Evolutionary conservation across 2,329 filamentous ascomycete genomes (phyloP), one percentile per base, ranked within the genome.

Genomic region (Onygenales sp.): DNA sequence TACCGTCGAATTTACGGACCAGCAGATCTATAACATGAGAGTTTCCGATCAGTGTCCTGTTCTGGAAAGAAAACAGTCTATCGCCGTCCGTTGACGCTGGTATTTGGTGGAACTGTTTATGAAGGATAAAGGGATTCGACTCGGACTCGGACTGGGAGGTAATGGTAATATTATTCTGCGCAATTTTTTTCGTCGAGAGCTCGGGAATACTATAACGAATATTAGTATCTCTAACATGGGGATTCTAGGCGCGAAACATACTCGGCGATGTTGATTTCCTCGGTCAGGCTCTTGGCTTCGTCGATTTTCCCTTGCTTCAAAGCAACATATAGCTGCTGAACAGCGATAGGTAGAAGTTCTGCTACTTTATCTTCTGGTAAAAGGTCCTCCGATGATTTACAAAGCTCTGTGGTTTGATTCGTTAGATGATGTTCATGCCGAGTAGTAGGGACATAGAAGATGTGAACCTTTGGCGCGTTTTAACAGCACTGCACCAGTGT

Each of bases 241-340:
- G 33, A 4, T 27, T 6, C 33, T n/a, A 59, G 6, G 10, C 36
- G 43, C 17, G n/a, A 17, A 56, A 61, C 74, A 56, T 71, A 81
- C 79, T 77, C 71, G 36, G 74, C 69, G 47, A 76, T 65, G 6
- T 76, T 72, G 52, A 84, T 74, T 34, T 74, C 74, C 13, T 73
- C 66, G 2, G 74, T 71, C 40, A 84, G 61, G 47, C 72, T 66
- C 59, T 78, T 74, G 0, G 81, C 81, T 60, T 84, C 79, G 33
- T 80, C 74, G 6, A 67, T 65, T 61, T 78, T 80, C 9, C 79
- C 80, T 60, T 78, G 67, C 52, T 73, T 73, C 37, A 75, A 71
- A 33, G 83, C 65, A 3, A 84, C 77, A 62, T 83, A 85, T 44
- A 84, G 67, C 57, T 82, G 77, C 65, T 85, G 82, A 11, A 83